phyloP scores from a whole-genome alignment of 116 monocot genomes.

The Trichopus zeylanicus region DNA sequence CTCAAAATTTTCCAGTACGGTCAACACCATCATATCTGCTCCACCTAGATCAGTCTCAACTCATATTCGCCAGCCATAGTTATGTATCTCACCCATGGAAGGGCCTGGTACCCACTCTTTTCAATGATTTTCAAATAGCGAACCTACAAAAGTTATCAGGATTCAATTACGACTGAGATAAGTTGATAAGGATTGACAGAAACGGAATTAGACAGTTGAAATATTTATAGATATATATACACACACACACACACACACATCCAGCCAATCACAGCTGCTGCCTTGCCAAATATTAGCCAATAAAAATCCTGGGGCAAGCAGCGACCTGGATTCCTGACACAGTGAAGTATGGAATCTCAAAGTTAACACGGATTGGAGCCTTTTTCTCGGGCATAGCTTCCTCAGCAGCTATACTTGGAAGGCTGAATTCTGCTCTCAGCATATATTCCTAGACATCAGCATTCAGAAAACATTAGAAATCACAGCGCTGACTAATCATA shows the following conservation, averaged over 20 bases:
- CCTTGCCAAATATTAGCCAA: too few species aligned
- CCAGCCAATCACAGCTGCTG: too few species aligned
- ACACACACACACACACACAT: too few species aligned
- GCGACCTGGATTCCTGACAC: constrained; percentile 97
- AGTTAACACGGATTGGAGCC: constrained; percentile 95
- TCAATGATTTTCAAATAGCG: constrained; percentile 96
- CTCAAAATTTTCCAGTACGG: too few species aligned
- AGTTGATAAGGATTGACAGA: too few species aligned
- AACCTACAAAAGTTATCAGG: constrained; percentile 33
- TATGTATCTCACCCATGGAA: constrained; percentile 98
- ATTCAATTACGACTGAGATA: background rate
- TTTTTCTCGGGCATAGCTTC: constrained; percentile 85
- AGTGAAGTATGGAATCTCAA: constrained; percentile 99
- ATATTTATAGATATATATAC: too few species aligned
- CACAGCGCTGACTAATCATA: too few species aligned
- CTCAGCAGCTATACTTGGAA: constrained; percentile 91
- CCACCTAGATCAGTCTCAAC: constrained; percentile 57
- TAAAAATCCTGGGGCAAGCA: background rate
- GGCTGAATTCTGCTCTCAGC: constrained; percentile 91
- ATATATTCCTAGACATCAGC: constrained; percentile 66
- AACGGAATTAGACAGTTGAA: background rate
- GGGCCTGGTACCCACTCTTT: constrained; percentile 96
- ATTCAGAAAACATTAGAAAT: background rate
- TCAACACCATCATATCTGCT: background rate
- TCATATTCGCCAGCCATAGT: constrained; percentile 98